Evolutionary conservation across 352 stramenopile species (phyloP), one percentile per base, ranked within the genome.

Genomic region (Phytophthora hibernalis): DNA sequence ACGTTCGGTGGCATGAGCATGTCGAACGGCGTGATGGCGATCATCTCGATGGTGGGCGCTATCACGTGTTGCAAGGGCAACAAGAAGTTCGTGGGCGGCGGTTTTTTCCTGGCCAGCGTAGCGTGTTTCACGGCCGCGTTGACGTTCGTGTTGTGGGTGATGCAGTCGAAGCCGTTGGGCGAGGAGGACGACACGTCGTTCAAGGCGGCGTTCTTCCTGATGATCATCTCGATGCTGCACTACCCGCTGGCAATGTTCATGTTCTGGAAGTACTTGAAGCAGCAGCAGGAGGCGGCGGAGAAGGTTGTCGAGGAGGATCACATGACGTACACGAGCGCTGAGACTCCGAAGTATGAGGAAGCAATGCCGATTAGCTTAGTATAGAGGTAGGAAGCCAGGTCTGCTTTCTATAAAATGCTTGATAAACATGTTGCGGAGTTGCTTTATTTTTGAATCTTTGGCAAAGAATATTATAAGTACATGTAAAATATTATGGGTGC

Each of bases 181-280:
- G 80, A 89, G 65, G 70, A 77, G 15, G 79, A 89, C 75, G 77
- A 89, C 54, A 70, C 82, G 33, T 75, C 63, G 35, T 59, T 85
- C 47, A 82, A 77, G 40, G 74, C 68, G n/a, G 76, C 75, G 42
- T 90, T 89, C 63, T 72, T 90, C n/a, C 30, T 90, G 18, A 88
- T 79, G 61, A 70, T 91, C 21, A 67, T 90, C 31, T 76, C 83
- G 18, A 70, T 82, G n/a, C 35, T 87, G 49, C 77, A 87, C 51
- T 92, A 83, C 59, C 61, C 81, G 9, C 54, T 82, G 48, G 69
- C 53, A 5, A 52, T 71, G 31, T 67, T 70, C 30, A 68, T 76
- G 20, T 79, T 79, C 10, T 70, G 68, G 28, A 68, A 76, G 43
- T 56, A 84, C 58, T 53, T 67, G 38, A 31, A 58, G n/a, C 21